phyloP scores from a whole-genome alignment of 257 asterid species.

The Scutellaria baicalensis region DNA sequence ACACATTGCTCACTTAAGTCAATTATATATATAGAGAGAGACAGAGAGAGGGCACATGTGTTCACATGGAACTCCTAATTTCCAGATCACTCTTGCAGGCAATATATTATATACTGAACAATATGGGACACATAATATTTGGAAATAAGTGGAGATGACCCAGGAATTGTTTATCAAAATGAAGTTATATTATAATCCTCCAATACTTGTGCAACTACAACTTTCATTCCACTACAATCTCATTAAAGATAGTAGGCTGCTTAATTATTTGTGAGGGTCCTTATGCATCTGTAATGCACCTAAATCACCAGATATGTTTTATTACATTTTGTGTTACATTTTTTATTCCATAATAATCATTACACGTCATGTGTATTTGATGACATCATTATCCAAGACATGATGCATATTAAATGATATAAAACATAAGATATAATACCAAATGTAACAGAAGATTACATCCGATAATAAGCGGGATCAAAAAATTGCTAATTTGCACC shows the following conservation, averaged over 20 bases:
- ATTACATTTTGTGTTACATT: too few relatives aligned
- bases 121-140: slow-evolving; percentile 10
- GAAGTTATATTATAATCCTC: background rate
- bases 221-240: slow-evolving; percentile 9
- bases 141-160: slow-evolving; percentile 3
- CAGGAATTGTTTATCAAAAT: slow-evolving; percentile 5
- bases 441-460: too few relatives aligned
- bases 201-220: background rate
- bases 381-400: too few relatives aligned
- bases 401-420: too few relatives aligned
- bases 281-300: slow-evolving; percentile 1
- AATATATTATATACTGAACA: slow-evolving; percentile 8
- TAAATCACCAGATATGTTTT: too few relatives aligned
- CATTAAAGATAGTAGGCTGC: background rate
- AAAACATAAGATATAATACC: too few relatives aligned
- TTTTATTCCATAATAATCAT: too few relatives aligned
- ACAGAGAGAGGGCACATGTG: slow-evolving; percentile 20
- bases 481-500: background rate
- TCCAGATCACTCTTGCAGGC: slow-evolving; percentile 33
- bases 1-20: background rate
- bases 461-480: background rate
- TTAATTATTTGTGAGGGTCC: background rate
- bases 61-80: slow-evolving; percentile 25
- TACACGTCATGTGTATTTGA: too few relatives aligned
- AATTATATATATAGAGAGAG: background rate